Conservation (phyloP, 805 yeast species). For the Crinitomyces ghanaensis region DNA sequence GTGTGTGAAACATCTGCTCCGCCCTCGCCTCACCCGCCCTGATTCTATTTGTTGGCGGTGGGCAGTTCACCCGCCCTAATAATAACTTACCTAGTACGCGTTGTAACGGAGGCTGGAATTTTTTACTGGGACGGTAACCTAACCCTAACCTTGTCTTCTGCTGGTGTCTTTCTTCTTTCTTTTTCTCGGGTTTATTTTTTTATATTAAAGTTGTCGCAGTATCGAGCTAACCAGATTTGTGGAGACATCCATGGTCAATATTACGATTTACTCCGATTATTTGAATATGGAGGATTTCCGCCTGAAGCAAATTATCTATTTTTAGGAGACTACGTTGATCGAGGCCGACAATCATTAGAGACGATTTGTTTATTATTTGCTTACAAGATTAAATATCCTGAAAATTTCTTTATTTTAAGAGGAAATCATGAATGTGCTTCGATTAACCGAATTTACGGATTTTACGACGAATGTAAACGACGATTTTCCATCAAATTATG, state of each 20-base stretch:
- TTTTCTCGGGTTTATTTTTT: not conserved
- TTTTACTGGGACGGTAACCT: not conserved
- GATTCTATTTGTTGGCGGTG: too few relatives aligned
- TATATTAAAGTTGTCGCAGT: too few relatives aligned
- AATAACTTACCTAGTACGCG: too few relatives aligned
- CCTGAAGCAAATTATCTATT: conserved; percentile 96
- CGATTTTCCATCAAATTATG: conserved; percentile 96
- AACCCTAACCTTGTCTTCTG: not conserved
- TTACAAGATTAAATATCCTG: conserved; percentile 96
- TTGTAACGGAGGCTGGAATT: too few relatives aligned
- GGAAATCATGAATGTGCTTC: conserved; percentile 99
- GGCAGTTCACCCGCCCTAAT: too few relatives aligned
- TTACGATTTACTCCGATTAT: conserved; percentile 86
- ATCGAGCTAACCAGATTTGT: conserved; percentile 44
- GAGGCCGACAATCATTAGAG: conserved; percentile 96
- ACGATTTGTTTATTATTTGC: conserved; percentile 90
- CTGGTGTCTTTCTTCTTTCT: not conserved
- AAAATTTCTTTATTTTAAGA: conserved; percentile 89
- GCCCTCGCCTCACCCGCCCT: too few relatives aligned
- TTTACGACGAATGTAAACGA: conserved; percentile 97
- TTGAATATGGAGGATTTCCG: conserved; percentile 98
- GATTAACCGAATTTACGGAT: conserved; percentile 94
- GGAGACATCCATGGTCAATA: conserved; percentile 99
- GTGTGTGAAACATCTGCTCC: too few relatives aligned
- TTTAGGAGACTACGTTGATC: conserved; percentile 94